phyloP scores from a whole-genome alignment of 1,284 basidiomycete species.

The Sanghuangporus sanghuang region DNA sequence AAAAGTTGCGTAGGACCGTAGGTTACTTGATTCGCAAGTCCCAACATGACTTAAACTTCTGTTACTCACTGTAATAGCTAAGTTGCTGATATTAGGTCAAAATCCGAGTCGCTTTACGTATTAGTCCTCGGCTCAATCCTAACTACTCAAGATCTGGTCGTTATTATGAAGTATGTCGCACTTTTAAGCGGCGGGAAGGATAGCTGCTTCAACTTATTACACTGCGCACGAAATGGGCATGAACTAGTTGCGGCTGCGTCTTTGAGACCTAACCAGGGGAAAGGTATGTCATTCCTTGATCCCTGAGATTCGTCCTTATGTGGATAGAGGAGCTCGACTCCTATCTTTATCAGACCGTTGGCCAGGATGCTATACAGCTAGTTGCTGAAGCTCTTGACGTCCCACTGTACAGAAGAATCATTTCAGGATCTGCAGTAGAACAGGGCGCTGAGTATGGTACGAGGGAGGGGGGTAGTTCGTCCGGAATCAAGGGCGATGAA shows the following conservation, averaged over 20 bases:
- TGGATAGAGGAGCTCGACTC: constrained; percentile 93
- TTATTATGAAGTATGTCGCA: constrained; percentile 86
- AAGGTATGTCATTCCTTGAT: constrained; percentile 49
- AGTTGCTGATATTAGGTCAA: too few relatives aligned
- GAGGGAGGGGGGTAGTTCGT: constrained; percentile 39
- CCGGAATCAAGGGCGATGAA: constrained; percentile 77
- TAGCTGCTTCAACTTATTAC: constrained; percentile 93
- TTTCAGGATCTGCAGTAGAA: constrained; percentile 78
- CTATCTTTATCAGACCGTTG: constrained; percentile 98
- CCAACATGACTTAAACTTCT: too few relatives aligned
- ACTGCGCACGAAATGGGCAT: constrained; percentile 86
- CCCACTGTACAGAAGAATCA: constrained; percentile 80
- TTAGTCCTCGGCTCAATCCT: not conserved
- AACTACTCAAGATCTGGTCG: not conserved
- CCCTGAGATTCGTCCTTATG: constrained; percentile 20
- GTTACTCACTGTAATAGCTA: too few relatives aligned
- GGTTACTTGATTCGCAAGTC: too few relatives aligned
- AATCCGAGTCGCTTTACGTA: too few relatives aligned
- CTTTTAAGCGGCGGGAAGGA: constrained; percentile 98
- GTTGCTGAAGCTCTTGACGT: constrained; percentile 84
- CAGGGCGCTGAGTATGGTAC: constrained; percentile 84
- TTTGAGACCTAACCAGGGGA: constrained; percentile 76
- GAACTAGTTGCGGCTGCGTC: constrained; percentile 87
- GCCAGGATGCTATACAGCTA: constrained; percentile 88
- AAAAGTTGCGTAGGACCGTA: too few relatives aligned